Conservation (phyloP, 139 green algal genomes). For the Picochlorum sp. region DNA sequence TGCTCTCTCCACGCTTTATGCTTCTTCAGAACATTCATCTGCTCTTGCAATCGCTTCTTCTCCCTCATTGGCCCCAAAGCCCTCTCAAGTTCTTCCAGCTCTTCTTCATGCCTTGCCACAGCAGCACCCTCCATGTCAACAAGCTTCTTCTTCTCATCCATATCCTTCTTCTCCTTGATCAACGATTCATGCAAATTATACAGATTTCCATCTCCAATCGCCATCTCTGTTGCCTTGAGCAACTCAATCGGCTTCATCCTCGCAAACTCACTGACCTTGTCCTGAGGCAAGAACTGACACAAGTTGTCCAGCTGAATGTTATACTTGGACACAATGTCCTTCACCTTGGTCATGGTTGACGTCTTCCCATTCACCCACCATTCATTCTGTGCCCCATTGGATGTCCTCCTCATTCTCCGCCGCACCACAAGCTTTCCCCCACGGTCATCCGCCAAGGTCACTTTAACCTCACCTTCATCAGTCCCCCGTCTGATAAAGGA, state of each 20-base stretch:
- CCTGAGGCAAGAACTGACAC: constrained; percentile 51
- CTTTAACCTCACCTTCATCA: constrained; percentile 44
- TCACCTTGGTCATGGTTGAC: constrained; percentile 42
- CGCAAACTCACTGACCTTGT: constrained; percentile 81
- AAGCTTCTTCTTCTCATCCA: background rate
- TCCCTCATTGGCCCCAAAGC: constrained; percentile 59
- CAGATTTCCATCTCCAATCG: constrained; percentile 30
- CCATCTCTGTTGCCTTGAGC: constrained; percentile 79
- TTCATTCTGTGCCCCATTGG: constrained; percentile 34
- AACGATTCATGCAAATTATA: constrained; percentile 66
- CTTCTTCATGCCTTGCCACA: constrained; percentile 25
- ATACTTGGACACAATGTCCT: constrained; percentile 46
- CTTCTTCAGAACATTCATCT: constrained; percentile 38
- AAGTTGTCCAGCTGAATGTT: constrained; percentile 98
- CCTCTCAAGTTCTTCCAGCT: constrained; percentile 48
- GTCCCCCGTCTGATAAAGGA: constrained; percentile 70
- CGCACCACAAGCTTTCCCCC: constrained; percentile 11
- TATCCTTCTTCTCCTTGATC: constrained; percentile 37
- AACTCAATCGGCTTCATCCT: constrained; percentile 66
- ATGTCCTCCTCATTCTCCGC: constrained; percentile 19
- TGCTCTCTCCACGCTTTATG: constrained; percentile 43
- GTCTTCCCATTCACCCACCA: constrained; percentile 50
- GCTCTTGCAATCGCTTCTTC: constrained; percentile 32
- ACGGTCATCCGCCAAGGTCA: constrained; percentile 51
- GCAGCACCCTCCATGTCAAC: constrained; percentile 15